A percentile compares a stretch with the other conserved stretches of the same genome.
These are phyloP conservation scores for Phytophthora niederhauseri DNA, from an alignment of 352 stramenopile species.

Conservation along the genomic window DNA sequence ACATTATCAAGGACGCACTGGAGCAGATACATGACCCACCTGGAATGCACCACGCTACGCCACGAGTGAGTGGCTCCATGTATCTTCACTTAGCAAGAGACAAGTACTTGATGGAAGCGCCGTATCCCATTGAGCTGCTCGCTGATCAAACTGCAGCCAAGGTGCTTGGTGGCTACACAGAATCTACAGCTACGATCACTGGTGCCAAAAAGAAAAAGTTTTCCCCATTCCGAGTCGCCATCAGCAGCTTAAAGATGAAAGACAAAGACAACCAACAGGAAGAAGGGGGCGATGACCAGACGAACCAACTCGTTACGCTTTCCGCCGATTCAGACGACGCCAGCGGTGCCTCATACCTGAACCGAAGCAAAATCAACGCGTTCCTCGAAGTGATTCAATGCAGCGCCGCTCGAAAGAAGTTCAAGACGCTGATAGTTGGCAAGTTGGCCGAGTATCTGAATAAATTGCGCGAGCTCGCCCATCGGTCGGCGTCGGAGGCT, in stretches of 20 bases:
- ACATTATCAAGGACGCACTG: slow-evolving; percentile 52
- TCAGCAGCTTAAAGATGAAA: slow-evolving; percentile 15
- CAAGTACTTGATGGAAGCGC: slow-evolving; percentile 48
- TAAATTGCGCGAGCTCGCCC: slow-evolving; percentile 46
- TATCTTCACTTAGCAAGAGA: slow-evolving; percentile 52
- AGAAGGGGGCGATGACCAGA: slow-evolving; percentile 15
- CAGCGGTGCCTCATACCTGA: slow-evolving; percentile 56
- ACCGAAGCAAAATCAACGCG: slow-evolving; percentile 66
- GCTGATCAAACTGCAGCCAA: slow-evolving; percentile 42
- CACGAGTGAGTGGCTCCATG: slow-evolving; percentile 17
- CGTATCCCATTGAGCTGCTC: slow-evolving; percentile 56
- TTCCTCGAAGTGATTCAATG: slow-evolving; percentile 64
- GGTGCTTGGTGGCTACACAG: slow-evolving; percentile 40
- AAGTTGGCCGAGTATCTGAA: slow-evolving; percentile 57
- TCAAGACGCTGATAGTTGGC: slow-evolving; percentile 50
- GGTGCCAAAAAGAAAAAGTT: slow-evolving; percentile 36
- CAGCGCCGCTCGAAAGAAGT: slow-evolving; percentile 44
- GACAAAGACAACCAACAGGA: slow-evolving; percentile 33
- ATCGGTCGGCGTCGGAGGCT: slow-evolving; percentile 41
- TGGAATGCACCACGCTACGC: neutral
- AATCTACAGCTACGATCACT: neutral
- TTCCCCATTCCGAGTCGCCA: slow-evolving; percentile 38
- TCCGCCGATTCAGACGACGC: slow-evolving; percentile 41
- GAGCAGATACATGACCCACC: slow-evolving; percentile 44
- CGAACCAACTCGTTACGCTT: slow-evolving; percentile 29